Conservation (phyloP, 176 grass and related monocot species). For the Saccharum officinarum region DNA sequence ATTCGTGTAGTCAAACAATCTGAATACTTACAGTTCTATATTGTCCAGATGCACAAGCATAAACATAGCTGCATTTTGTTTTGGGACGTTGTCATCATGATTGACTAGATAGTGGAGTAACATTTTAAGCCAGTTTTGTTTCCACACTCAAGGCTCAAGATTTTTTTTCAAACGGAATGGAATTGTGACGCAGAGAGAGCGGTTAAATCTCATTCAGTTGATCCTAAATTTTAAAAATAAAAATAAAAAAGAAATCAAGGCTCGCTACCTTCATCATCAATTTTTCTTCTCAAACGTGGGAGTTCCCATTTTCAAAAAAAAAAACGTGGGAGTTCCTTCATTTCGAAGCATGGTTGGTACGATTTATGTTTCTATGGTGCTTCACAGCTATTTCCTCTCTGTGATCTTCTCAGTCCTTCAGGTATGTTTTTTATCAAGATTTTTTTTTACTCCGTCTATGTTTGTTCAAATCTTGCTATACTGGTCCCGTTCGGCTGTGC, state of each 20-base stretch:
- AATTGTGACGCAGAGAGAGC: neutral
- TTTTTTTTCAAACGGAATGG: neutral
- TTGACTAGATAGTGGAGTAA: too few relatives aligned
- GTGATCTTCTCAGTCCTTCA: constrained; percentile 93
- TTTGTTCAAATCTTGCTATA: neutral
- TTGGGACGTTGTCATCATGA: too few relatives aligned
- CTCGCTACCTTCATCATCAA: neutral
- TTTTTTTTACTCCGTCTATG: neutral
- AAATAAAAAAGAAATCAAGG: neutral
- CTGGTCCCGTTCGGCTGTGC: too few relatives aligned
- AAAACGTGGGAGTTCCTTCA: neutral
- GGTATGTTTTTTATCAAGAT: constrained; percentile 26
- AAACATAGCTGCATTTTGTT: too few relatives aligned
- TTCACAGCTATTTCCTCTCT: constrained; percentile 95
- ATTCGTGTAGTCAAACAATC: too few relatives aligned
- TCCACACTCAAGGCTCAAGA: neutral
- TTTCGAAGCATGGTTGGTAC: constrained; percentile 38
- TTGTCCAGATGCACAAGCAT: too few relatives aligned
- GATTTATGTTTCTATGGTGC: constrained; percentile 94
- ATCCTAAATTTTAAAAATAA: neutral
- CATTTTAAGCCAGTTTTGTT: neutral
- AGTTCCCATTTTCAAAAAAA: too few relatives aligned
- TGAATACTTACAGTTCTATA: too few relatives aligned
- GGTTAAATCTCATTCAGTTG: neutral
- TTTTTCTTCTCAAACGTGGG: neutral